A percentile compares a stretch with the other conserved stretches of the same genome.
Evolutionary conservation across 2,329 filamentous ascomycete species (phyloP).

Genomic region (Ophiostoma sp.): DNA sequence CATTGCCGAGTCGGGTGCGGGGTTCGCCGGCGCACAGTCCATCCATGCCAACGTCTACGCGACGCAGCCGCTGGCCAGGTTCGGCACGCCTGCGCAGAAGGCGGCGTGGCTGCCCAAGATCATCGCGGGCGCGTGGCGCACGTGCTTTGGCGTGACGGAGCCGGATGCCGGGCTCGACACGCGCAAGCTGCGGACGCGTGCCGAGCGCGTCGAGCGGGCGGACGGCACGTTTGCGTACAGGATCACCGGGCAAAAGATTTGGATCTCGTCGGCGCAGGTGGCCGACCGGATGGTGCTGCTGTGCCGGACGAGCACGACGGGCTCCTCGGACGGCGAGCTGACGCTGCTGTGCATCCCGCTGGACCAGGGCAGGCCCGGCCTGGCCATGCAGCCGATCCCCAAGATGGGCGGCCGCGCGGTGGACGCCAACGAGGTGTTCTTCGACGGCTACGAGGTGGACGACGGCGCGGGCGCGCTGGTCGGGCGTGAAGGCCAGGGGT

Average conservation of each 20-base stretch:
- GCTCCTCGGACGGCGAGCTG: slow-evolving; percentile 53
- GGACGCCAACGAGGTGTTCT: slow-evolving; percentile 84
- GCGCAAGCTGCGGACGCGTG: slow-evolving; percentile 61
- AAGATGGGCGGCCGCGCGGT: slow-evolving; percentile 83
- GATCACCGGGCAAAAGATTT: slow-evolving; percentile 70
- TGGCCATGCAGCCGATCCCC: slow-evolving; percentile 66
- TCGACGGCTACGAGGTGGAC: slow-evolving; percentile 65
- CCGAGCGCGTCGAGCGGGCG: slow-evolving; percentile 49
- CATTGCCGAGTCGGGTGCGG: slow-evolving; percentile 67
- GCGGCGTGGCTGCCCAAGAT: slow-evolving; percentile 62
- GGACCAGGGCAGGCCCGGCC: slow-evolving; percentile 51
- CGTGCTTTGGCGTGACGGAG: slow-evolving; percentile 82
- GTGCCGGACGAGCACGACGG: slow-evolving; percentile 52
- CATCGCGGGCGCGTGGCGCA: slow-evolving; percentile 64
- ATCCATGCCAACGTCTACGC: slow-evolving; percentile 67
- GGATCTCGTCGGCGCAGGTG: slow-evolving; percentile 82
- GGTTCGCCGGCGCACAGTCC: slow-evolving; percentile 64
- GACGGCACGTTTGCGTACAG: slow-evolving; percentile 46
- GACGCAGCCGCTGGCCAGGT: slow-evolving; percentile 68
- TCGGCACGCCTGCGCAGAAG: slow-evolving; percentile 62
- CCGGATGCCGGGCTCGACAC: slow-evolving; percentile 77
- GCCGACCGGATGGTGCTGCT: slow-evolving; percentile 79
- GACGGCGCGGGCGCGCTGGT: slow-evolving; percentile 51
- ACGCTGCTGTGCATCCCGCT: slow-evolving; percentile 76
- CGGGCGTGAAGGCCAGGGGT: slow-evolving; percentile 68